Evolutionary conservation across 1,284 basidiomycete species (phyloP), one percentile per base, ranked within the genome.

Genomic region (Afroboletus lepidellus): DNA sequence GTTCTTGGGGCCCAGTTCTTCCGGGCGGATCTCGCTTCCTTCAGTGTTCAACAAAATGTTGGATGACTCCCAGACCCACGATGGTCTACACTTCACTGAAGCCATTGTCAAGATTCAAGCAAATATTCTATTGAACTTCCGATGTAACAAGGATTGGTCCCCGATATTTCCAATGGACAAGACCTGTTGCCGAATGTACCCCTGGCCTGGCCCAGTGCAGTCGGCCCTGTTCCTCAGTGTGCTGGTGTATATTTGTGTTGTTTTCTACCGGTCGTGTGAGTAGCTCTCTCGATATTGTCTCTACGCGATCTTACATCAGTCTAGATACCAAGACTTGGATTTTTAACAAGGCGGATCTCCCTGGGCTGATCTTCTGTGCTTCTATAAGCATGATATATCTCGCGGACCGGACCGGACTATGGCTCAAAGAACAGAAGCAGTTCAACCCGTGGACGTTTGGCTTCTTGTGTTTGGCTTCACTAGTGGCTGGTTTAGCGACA

Each of bases 381-480:
- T 79, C 84, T 5, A 73, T 89, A 37, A 73, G 77, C 16, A 71
- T 92, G 48, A 82, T 90, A 32, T 94, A 83, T 68, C 56, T 88
- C 43, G 87, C 90, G 3, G 92, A 96, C 64, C 79, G 93, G 23
- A 92, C 89, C 1, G 80, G 80, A 32, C 76, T 94, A 54, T 95
- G 92, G 83, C 70, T 87, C 53, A 94, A 94, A 66, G 91, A 93
- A 66, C 87, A 93, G 60, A 95, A 95, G 67, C 80, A 87, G 51
- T 95, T 85, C 60, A 78, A 85, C 64, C 69, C 83, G 0, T 81
- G 80, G 77, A 77, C 79, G 9, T 94, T 94, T 65, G 75, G 73
- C 5, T 74, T 79, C 54, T 72, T 92, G 25, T 79, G 71, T 58
- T 32, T 87, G n/a, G 59, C 72, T 15, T 74, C 77, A 27, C 71